These are phyloP conservation scores for Tulasnella calospora DNA, from an alignment of 768 basidiomycete species.

Conservation along the genomic window DNA sequence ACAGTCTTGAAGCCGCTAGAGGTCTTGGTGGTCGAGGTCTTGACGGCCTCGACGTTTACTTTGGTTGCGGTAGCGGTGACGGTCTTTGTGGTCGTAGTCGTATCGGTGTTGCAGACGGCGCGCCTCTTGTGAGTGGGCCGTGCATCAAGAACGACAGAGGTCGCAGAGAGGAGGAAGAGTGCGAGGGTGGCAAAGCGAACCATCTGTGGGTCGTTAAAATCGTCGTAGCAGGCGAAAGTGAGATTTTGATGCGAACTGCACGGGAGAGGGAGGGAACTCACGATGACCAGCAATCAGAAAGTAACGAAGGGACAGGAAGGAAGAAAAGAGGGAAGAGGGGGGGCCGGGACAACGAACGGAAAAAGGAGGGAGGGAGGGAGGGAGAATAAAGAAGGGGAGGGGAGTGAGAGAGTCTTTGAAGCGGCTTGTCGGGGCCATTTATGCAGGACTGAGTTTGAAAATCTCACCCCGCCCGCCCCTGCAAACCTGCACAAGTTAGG, in stretches of 20 bases:
- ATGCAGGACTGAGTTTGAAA: background rate
- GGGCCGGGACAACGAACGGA: background rate
- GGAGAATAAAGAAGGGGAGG: background rate
- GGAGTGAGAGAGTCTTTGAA: background rate
- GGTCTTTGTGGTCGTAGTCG: background rate
- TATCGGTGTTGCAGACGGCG: background rate
- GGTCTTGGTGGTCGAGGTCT: background rate
- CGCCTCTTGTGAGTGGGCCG: slow-evolving; percentile 14
- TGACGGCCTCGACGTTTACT: background rate
- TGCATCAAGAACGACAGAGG: slow-evolving; percentile 1
- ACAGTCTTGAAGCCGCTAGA: background rate
- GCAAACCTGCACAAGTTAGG: background rate
- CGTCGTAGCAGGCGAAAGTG: background rate
- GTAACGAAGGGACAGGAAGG: slow-evolving; percentile 6
- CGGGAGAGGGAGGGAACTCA: background rate
- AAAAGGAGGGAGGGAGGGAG: background rate
- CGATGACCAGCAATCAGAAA: slow-evolving; percentile 1
- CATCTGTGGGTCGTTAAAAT: background rate
- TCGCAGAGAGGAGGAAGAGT: slow-evolving; percentile 12
- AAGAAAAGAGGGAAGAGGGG: background rate
- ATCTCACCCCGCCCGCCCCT: background rate
- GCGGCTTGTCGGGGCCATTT: background rate
- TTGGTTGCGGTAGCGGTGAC: background rate
- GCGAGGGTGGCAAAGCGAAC: slow-evolving; percentile 16
- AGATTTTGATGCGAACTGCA: background rate